Percentiles rank a stretch among this genome's conserved stretches.
Evolutionary conservation across 140 eudicot species (phyloP).

Genomic region (Stevia rebaudiana): DNA sequence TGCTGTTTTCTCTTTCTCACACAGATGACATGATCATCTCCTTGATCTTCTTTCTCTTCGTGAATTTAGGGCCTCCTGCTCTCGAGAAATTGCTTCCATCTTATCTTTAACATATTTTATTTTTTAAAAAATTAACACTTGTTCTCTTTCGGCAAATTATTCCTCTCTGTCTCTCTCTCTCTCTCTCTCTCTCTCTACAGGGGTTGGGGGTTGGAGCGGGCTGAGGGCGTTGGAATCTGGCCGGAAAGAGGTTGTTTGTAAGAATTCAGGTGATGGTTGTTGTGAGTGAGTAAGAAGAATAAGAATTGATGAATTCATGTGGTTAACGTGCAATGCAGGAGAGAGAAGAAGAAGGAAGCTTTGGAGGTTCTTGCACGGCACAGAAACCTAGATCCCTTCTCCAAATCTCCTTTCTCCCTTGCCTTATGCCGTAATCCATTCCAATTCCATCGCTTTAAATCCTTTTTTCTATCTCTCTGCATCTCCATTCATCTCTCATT

Average conservation of each 20-base stretch:
- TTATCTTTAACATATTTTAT: not conserved
- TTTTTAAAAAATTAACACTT: not conserved
- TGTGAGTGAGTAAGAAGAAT: slow-evolving; percentile 23
- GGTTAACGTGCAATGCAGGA: slow-evolving; percentile 70
- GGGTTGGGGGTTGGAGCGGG: slow-evolving; percentile 11
- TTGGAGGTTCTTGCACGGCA: slow-evolving; percentile 84
- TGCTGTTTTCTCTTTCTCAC: slow-evolving; percentile 14
- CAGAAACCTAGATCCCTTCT: slow-evolving; percentile 68
- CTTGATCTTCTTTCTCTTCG: slow-evolving; percentile 17
- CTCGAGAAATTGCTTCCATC: not conserved
- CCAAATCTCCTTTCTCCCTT: slow-evolving; percentile 45
- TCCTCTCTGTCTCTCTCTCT: slow-evolving; percentile 14
- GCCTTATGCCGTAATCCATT: slow-evolving; percentile 87
- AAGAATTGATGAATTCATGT: slow-evolving; percentile 27
- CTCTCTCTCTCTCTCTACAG: slow-evolving; percentile 12
- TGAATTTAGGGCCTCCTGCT: slow-evolving; percentile 18
- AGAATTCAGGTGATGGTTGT: slow-evolving; percentile 7
- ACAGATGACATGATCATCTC: slow-evolving; percentile 27
- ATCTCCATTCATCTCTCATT: not conserved
- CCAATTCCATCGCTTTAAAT: slow-evolving; percentile 16
- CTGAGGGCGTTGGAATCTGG: slow-evolving; percentile 17
- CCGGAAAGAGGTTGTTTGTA: slow-evolving; percentile 2
- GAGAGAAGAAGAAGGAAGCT: slow-evolving; percentile 26
- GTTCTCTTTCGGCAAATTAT: slow-evolving; percentile 8
- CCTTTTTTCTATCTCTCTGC: not conserved